Conservation (phyloP, 306 rosid species). For the Prunus mume region DNA sequence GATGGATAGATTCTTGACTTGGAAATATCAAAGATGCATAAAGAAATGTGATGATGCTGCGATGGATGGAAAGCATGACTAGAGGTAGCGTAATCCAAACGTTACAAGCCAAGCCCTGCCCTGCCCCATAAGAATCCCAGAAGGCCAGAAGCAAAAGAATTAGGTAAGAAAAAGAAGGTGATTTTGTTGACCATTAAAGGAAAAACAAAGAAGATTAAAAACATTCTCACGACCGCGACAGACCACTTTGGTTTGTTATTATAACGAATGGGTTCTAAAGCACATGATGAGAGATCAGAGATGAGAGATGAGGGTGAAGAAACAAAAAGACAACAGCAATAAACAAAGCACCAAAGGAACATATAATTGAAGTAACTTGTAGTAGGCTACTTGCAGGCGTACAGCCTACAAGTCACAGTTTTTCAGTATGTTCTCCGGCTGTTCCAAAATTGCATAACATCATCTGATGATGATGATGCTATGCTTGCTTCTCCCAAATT, state of each 20-base stretch:
- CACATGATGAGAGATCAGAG: slow-evolving; percentile 19
- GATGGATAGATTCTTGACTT: neutral
- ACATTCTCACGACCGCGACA: slow-evolving; percentile 18
- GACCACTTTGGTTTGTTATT: slow-evolving; percentile 5
- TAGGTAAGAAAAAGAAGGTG: neutral
- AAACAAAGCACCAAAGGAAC: slow-evolving; percentile 8
- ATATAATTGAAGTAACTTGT: slow-evolving; percentile 13
- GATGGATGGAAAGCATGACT: neutral
- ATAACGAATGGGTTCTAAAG: slow-evolving; percentile 10
- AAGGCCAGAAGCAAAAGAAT: neutral
- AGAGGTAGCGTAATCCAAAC: slow-evolving; percentile 9
- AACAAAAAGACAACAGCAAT: neutral
- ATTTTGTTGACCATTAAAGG: slow-evolving; percentile 12
- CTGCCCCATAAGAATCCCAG: neutral
- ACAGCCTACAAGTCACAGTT: slow-evolving; percentile 2
- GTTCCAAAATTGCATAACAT: neutral
- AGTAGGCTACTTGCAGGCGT: neutral
- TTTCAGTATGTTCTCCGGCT: neutral
- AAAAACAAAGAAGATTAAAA: neutral
- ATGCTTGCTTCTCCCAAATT: neutral
- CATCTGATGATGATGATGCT: neutral
- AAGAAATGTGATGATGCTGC: neutral
- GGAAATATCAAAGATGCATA: neutral
- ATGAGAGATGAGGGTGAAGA: neutral
- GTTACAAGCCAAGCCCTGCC: neutral